Percentiles rank a stretch among this genome's conserved stretches.
phyloP scores from a whole-genome alignment of 192 early-diverging fungal species.

The Pilobolus umbonatus region DNA sequence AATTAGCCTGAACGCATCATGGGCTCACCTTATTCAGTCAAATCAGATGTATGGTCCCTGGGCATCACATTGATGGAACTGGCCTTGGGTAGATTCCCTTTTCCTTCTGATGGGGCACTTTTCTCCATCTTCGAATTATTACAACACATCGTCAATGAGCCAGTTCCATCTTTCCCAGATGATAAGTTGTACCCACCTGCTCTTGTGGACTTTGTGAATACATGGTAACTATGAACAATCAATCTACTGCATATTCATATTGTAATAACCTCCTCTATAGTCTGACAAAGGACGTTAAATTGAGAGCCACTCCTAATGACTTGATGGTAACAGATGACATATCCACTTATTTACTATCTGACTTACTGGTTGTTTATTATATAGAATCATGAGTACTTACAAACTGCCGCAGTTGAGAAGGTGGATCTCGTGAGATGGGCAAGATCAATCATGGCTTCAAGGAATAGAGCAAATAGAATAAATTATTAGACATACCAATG shows the following conservation, averaged over 20 bases:
- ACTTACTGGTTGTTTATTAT: background rate
- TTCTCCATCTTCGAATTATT: constrained; percentile 84
- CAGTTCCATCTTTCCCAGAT: constrained; percentile 53
- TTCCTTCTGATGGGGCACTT: constrained; percentile 50
- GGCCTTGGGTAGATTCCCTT: constrained; percentile 69
- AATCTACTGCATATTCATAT: background rate
- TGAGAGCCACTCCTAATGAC: constrained; percentile 61
- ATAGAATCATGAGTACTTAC: constrained; percentile 55
- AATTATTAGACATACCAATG: background rate
- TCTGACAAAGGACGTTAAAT: constrained; percentile 50
- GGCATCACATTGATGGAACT: constrained; percentile 81
- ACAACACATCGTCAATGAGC: constrained; percentile 87
- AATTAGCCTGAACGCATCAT: constrained; percentile 70
- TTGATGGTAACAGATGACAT: constrained; percentile 45
- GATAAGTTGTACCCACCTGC: constrained; percentile 10
- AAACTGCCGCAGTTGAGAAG: constrained; percentile 45
- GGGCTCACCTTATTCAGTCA: constrained; percentile 73
- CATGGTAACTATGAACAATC: constrained; percentile 9
- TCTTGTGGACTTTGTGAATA: constrained; percentile 16
- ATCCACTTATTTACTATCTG: background rate
- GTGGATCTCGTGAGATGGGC: constrained; percentile 68
- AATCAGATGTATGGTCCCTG: constrained; percentile 84
- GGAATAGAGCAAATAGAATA: constrained; percentile 4
- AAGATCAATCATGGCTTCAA: constrained; percentile 5
- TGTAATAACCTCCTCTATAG: constrained; percentile 18